Evolutionary conservation across 1,139 yeast species (phyloP).

Genomic region (Suhomyces guaymorum): DNA sequence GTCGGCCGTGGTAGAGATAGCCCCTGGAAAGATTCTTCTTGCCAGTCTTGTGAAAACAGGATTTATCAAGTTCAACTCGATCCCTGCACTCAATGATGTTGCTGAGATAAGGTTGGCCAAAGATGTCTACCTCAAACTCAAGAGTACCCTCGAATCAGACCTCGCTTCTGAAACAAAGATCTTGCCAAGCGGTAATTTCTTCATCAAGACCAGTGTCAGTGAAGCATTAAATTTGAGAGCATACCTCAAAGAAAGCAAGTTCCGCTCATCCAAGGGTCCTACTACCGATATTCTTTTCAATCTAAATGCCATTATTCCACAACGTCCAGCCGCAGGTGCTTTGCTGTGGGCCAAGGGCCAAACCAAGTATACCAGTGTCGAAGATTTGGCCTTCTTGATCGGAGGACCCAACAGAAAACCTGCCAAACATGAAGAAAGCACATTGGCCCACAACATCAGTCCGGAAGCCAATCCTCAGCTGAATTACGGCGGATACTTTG

Average conservation of each 20-base stretch:
- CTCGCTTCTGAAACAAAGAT: constrained; percentile 36
- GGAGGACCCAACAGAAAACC: constrained; percentile 62
- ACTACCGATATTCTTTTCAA: constrained; percentile 58
- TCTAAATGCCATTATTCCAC: constrained; percentile 63
- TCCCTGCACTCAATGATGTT: constrained; percentile 43
- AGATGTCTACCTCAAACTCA: constrained; percentile 30
- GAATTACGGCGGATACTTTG: constrained; percentile 25
- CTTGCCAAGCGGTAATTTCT: constrained; percentile 71
- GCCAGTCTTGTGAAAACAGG: constrained; percentile 42
- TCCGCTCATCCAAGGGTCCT: constrained; percentile 20
- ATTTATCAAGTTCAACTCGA: constrained; percentile 37
- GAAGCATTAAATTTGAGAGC: constrained; percentile 48
- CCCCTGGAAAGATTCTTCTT: constrained; percentile 35
- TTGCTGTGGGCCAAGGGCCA: constrained; percentile 86
- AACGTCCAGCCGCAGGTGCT: constrained; percentile 77
- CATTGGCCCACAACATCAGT: constrained; percentile 55
- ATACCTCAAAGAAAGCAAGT: constrained; percentile 44
- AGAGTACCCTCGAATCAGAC: constrained; percentile 25
- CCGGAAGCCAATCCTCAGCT: constrained; percentile 47
- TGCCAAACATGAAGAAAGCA: constrained; percentile 56
- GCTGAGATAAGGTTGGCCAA: constrained; percentile 39
- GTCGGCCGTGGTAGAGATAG: constrained; percentile 34
- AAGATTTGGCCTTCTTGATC: constrained; percentile 59
- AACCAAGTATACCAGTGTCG: constrained; percentile 54
- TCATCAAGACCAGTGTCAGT: constrained; percentile 57